Conservation (phyloP, 345 rosid species). For the Sonneratia alba region DNA sequence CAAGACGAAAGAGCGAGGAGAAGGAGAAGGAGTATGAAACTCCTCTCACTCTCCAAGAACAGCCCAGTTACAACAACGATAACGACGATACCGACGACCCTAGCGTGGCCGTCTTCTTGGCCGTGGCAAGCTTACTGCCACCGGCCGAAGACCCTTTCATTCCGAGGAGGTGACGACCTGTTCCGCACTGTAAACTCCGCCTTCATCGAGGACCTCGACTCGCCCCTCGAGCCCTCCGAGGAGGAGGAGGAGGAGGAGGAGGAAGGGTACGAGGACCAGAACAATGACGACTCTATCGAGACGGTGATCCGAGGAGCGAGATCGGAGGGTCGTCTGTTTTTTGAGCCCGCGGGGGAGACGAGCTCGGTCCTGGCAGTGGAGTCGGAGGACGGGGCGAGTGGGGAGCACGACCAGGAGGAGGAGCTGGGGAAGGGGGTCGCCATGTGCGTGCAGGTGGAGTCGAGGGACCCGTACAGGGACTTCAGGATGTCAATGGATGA, state of each 20-base stretch:
- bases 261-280: background rate
- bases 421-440: slow-evolving; percentile 32
- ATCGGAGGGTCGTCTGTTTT: slow-evolving; percentile 45
- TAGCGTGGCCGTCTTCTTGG: slow-evolving; percentile 37
- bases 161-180: slow-evolving; percentile 20
- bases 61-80: background rate
- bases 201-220: slow-evolving; percentile 6
- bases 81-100: background rate
- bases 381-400: slow-evolving; percentile 15
- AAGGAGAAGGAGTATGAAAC: slow-evolving; percentile 38
- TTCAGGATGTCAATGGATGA: slow-evolving; percentile 88
- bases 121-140: slow-evolving; percentile 67
- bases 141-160: slow-evolving; percentile 77
- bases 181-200: slow-evolving; percentile 36
- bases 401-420: slow-evolving; percentile 19
- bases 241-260: background rate
- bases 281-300: slow-evolving; percentile 19
- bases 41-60: slow-evolving; percentile 41
- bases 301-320: slow-evolving; percentile 39
- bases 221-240: slow-evolving; percentile 3
- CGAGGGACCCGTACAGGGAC: slow-evolving; percentile 62
- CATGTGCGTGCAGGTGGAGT: slow-evolving; percentile 31
- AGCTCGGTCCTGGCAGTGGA: slow-evolving; percentile 42
- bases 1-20: slow-evolving; percentile 11
- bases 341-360: slow-evolving; percentile 54